These are phyloP conservation scores for Populus trichocarpa DNA, from an alignment of 441 rosid genomes.

Conservation along the genomic window DNA sequence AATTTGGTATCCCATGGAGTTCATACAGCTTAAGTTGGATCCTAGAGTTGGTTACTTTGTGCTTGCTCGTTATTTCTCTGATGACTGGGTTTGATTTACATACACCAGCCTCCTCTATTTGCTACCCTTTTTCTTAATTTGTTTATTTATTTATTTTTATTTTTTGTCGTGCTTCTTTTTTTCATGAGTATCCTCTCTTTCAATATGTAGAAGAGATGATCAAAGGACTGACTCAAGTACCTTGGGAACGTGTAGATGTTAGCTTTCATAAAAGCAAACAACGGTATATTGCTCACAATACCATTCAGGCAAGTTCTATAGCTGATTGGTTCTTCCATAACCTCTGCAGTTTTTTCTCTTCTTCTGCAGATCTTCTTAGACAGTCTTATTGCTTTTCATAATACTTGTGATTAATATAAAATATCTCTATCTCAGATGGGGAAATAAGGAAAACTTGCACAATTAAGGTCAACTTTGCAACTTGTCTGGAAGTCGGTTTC, in stretches of 20 bases:
- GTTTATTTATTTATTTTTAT: neutral
- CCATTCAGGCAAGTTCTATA: conserved; percentile 74
- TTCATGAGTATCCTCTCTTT: conserved; percentile 3
- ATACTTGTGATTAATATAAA: too few species aligned
- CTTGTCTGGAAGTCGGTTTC: too few species aligned
- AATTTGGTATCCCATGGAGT: neutral
- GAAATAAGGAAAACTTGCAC: too few species aligned
- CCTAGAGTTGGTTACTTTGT: neutral
- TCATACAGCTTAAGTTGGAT: neutral
- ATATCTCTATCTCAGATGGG: too few species aligned
- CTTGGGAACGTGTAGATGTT: conserved; percentile 92
- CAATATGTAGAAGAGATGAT: conserved; percentile 72
- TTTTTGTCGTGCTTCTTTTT: neutral
- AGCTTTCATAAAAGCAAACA: conserved; percentile 85
- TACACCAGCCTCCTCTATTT: neutral
- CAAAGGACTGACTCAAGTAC: conserved; percentile 68
- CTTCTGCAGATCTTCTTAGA: neutral
- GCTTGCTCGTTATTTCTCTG: neutral
- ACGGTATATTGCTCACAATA: conserved; percentile 73
- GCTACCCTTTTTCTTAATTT: neutral
- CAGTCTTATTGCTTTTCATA: neutral
- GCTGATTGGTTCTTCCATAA: conserved; percentile 2
- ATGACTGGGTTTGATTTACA: neutral
- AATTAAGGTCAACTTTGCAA: too few species aligned
- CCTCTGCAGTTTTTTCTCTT: neutral